Evolutionary conservation across 73 alveolate genomes (phyloP), one percentile per base, ranked within the genome.

Genomic region (Breviolum minutum): DNA sequence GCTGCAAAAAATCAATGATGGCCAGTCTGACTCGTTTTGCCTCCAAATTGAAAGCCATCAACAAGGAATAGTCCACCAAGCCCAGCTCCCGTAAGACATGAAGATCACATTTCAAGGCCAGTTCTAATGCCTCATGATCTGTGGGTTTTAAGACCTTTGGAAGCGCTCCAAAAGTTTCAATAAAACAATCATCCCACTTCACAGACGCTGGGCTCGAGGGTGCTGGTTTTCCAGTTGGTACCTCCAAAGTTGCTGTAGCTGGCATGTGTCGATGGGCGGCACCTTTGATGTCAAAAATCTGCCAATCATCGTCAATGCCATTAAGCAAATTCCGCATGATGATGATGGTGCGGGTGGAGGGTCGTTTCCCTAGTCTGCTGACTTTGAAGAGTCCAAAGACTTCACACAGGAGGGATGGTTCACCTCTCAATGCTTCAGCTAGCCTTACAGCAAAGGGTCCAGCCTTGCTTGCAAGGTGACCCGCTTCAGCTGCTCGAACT

Each of bases 401-500:
- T 22, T 92, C 98, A 80, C 98, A 92, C 48, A 92, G 98, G 54
- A 92, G 66, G 20, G 98, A 92, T 11, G 98, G 98, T 68, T 73
- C 98, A 16, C 98, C 98, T 27, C 90, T 29, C 54, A 73, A 84
- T 32, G 95, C 95, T 17, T 87, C 95, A 27, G 74, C 96, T 22
- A 90, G 32, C 40, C 87, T 73, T 64, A 74, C 96, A 10, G 96
- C 96, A 74, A 90, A 71, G 26, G 87, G 96, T 62, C 70, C 87
- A 29, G 87, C 96, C 96, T 66, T 80, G 6, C 80, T 60, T 0
- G 98, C 98, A 63, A 92, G 98, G 61, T 92, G 98, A 62, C 83
- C 63, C 19, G 90, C 98, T 66, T 92, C 98, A 14, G 98, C 89
- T n/a, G 98, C 79, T n/a, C 98, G 98, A n/a, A 92, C 98, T 64